phyloP scores from a whole-genome alignment of 176 grass and related monocot species.

The Oryza punctata region DNA sequence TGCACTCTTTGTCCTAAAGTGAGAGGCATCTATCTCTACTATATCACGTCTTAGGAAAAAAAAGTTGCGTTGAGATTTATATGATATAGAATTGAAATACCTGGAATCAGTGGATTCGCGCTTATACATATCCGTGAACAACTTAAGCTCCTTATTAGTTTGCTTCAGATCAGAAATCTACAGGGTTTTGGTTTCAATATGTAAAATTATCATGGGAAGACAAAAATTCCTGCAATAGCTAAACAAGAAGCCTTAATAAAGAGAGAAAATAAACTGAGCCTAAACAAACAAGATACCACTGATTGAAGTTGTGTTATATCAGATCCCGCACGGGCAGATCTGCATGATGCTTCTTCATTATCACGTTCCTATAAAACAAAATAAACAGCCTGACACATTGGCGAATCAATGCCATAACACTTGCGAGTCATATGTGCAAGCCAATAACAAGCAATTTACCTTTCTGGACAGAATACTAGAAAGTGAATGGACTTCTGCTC shows the following conservation, averaged over 20 bases:
- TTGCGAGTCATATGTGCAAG: constrained; percentile 17
- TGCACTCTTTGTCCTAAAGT: background rate
- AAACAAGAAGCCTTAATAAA: background rate
- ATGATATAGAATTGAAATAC: constrained; percentile 25
- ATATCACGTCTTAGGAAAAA: background rate
- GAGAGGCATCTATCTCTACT: background rate
- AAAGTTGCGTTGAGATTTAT: background rate
- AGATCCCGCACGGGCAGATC: constrained; percentile 50
- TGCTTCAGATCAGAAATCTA: constrained; percentile 47
- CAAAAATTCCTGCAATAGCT: constrained; percentile 1
- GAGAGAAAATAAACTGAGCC: background rate
- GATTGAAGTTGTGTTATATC: constrained; percentile 63
- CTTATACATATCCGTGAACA: constrained; percentile 65
- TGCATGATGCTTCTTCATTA: constrained; percentile 52
- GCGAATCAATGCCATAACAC: constrained; percentile 12
- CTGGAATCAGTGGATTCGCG: constrained; percentile 57
- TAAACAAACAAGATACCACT: constrained; percentile 28
- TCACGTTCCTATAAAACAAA: constrained; percentile 57
- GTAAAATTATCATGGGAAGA: constrained; percentile 7
- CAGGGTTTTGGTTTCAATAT: constrained; percentile 32
- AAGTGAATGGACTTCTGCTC: constrained; percentile 76
- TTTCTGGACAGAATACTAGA: constrained; percentile 65
- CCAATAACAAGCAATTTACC: constrained; percentile 44
- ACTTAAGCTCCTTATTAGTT: constrained; percentile 47
- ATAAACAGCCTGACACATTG: constrained; percentile 3